A percentile compares a stretch with the other conserved stretches of the same genome.
These are phyloP conservation scores for Wickerhamomyces bisporus DNA, from an alignment of 805 yeast species.

Conservation along the genomic window DNA sequence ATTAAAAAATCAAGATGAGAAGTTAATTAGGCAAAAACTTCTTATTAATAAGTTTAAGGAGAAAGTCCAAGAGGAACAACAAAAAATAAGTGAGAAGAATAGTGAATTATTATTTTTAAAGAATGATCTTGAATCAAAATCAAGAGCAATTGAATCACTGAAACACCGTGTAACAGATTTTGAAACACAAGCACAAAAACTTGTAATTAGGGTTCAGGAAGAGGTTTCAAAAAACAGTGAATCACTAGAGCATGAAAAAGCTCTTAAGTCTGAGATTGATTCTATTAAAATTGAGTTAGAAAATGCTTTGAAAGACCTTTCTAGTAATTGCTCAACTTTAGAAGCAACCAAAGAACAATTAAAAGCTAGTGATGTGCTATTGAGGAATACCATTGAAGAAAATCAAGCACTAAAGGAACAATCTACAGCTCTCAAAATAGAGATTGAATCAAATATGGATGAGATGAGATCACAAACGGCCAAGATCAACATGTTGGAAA, in stretches of 20 bases:
- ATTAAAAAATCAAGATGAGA: constrained; percentile 12
- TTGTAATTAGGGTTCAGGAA: constrained; percentile 13
- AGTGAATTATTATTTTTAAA: background rate
- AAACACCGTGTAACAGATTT: background rate
- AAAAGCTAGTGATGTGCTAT: constrained; percentile 6
- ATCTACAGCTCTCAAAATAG: background rate
- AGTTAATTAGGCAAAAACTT: constrained; percentile 9
- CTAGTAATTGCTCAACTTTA: constrained; percentile 3
- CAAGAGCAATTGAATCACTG: constrained; percentile 10
- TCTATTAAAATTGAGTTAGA: background rate
- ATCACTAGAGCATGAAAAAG: background rate
- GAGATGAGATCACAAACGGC: constrained; percentile 11
- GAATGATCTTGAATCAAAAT: constrained; percentile 11
- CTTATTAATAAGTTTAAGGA: constrained; percentile 18
- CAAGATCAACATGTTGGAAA: background rate
- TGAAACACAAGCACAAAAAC: constrained; percentile 14
- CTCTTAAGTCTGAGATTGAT: background rate
- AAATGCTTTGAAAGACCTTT: background rate
- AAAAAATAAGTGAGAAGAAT: background rate
- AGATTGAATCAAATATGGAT: background rate
- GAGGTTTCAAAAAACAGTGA: constrained; percentile 14
- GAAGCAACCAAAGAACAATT: constrained; percentile 17
- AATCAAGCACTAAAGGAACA: background rate
- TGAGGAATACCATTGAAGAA: background rate
- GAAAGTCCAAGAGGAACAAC: constrained; percentile 12